phyloP scores from a whole-genome alignment of 2,329 filamentous ascomycete species.

The Fusarium liriodendri region DNA sequence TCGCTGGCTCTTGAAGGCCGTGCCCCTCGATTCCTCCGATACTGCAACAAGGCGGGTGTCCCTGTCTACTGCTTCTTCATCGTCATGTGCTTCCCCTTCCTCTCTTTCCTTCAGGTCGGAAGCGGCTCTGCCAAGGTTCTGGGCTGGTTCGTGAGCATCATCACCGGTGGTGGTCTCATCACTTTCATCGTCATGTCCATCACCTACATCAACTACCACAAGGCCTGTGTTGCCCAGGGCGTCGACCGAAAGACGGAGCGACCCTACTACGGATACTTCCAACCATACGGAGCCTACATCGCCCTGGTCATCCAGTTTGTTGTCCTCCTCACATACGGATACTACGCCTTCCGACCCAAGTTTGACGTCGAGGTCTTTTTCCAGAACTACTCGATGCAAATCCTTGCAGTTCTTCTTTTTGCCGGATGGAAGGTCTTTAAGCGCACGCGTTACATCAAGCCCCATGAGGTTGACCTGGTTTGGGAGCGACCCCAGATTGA shows the following conservation, averaged over 20 bases:
- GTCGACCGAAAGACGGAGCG: slow-evolving; percentile 63
- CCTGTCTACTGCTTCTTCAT: slow-evolving; percentile 67
- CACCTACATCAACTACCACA: slow-evolving; percentile 60
- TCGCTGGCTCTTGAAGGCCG: slow-evolving; percentile 61
- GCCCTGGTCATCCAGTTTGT: slow-evolving; percentile 53
- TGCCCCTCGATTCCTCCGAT: slow-evolving; percentile 62
- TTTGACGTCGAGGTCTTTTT: slow-evolving; percentile 62
- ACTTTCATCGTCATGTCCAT: slow-evolving; percentile 67
- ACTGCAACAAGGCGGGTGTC: slow-evolving; percentile 69
- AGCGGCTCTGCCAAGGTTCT: slow-evolving; percentile 61
- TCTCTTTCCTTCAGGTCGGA: slow-evolving; percentile 62
- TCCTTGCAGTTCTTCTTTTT: slow-evolving; percentile 65
- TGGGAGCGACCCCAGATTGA: slow-evolving; percentile 70
- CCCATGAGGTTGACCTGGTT: slow-evolving; percentile 67
- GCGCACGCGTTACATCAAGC: slow-evolving; percentile 63
- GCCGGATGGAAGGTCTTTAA: slow-evolving; percentile 72
- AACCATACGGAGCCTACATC: slow-evolving; percentile 55
- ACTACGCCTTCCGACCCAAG: slow-evolving; percentile 57
- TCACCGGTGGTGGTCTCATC: slow-evolving; percentile 68
- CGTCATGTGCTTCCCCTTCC: slow-evolving; percentile 62
- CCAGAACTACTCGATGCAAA: slow-evolving; percentile 66
- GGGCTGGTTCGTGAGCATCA: slow-evolving; percentile 64
- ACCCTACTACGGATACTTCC: slow-evolving; percentile 64
- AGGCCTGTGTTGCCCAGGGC: slow-evolving; percentile 63
- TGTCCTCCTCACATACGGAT: slow-evolving; percentile 64